Conservation (phyloP, 192 early-diverging fungal genomes). For the Geranomyces variabilis region DNA sequence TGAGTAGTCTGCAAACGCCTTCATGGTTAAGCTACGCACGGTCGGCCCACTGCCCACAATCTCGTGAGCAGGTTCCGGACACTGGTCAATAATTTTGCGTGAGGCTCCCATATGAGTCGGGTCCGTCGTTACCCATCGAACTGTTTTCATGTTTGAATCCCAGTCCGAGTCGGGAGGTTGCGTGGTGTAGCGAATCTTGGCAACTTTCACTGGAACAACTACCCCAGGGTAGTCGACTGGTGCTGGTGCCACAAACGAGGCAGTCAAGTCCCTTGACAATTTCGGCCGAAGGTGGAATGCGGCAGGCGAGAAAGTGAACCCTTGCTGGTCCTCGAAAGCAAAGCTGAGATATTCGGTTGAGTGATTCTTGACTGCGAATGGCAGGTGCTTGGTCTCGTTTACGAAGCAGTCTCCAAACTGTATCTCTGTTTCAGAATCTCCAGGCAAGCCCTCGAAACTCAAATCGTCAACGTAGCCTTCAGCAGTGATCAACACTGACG, state of each 20-base stretch:
- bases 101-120: constrained; percentile 19
- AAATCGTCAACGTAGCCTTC: constrained; percentile 63
- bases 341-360: constrained; percentile 45
- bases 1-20: constrained; percentile 57
- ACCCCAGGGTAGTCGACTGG: constrained; percentile 33
- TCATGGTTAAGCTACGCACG: constrained; percentile 41
- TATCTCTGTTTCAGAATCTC: constrained; percentile 57
- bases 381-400: constrained; percentile 35
- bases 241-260: constrained; percentile 46
- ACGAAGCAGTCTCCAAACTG: constrained; percentile 56
- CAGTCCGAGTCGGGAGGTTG: constrained; percentile 48
- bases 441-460: constrained; percentile 52
- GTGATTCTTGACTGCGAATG: constrained; percentile 52
- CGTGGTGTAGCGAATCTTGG: constrained; percentile 46
- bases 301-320: constrained; percentile 50
- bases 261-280: constrained; percentile 43
- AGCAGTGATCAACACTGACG: constrained; percentile 46
- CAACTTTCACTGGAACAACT: constrained; percentile 30
- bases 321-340: constrained; percentile 28
- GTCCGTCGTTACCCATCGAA: constrained; percentile 46
- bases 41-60: constrained; percentile 16
- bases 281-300: constrained; percentile 50
- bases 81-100: constrained; percentile 49
- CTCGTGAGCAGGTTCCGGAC: constrained; percentile 53
- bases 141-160: constrained; percentile 52